Percentiles rank a stretch among this genome's conserved stretches.
Evolutionary conservation across 257 asterid species (phyloP).

Genomic region (Fraxinus quadrangulata): DNA sequence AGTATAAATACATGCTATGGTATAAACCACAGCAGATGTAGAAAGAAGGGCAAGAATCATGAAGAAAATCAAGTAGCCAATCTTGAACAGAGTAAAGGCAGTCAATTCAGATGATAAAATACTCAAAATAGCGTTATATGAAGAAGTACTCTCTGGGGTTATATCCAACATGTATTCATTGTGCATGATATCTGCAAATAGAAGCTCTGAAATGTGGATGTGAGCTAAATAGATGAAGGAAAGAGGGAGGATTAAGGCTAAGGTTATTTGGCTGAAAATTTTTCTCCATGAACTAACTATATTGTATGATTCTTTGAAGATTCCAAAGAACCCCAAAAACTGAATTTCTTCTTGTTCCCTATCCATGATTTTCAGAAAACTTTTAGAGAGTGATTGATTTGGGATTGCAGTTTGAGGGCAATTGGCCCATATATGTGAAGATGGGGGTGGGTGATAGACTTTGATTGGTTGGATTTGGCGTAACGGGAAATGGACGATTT

Average conservation of each 20-base stretch:
- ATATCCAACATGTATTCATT: background rate
- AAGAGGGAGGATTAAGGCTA: slow-evolving; percentile 7
- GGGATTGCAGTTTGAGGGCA: background rate
- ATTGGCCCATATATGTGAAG: background rate
- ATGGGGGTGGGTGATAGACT: background rate
- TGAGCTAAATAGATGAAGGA: slow-evolving; percentile 20
- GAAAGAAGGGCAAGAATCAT: background rate
- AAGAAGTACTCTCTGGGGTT: background rate
- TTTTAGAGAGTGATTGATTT: background rate
- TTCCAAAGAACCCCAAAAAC: slow-evolving; percentile 2
- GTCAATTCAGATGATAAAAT: background rate
- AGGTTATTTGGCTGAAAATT: background rate
- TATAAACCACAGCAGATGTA: slow-evolving; percentile 18
- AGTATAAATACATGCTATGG: slow-evolving; percentile 3
- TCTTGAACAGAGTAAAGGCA: background rate
- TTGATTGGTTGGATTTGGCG: background rate
- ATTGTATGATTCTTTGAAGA: slow-evolving; percentile 10
- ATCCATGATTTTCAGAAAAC: background rate
- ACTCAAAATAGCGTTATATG: background rate
- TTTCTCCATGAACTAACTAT: background rate
- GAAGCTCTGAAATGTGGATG: background rate
- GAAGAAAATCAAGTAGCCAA: slow-evolving; percentile 6
- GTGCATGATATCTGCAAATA: background rate
- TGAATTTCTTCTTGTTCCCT: slow-evolving; percentile 4
- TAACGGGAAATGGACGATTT: background rate